Base-by-base conservation (phyloP, 1,284 basidiomycete species). In the Lignosus rhinocerotis region DNA sequence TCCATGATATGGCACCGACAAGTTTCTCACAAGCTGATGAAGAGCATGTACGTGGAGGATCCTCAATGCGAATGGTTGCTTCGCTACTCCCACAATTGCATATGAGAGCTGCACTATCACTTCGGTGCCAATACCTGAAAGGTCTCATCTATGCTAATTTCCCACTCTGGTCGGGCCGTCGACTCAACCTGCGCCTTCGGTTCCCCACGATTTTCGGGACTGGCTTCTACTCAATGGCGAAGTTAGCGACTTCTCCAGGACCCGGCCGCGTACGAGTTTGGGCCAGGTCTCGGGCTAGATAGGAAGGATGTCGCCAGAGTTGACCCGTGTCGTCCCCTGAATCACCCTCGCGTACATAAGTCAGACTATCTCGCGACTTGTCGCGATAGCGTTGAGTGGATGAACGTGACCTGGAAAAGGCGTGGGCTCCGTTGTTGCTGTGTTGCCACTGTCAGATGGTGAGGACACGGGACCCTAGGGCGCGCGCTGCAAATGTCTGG, bases 341-440 rank as follows among this genome's bases (percentile, higher is more conserved):
- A 33, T n/a, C 31, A 34, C 54, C 16, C 44, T 46, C 50, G 53
- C 58, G 21, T 25, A 31, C 34, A 39, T 33, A 12, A 7, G 36
- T 19, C 21, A 36, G 10, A 33, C 33, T 21, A 51, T 58, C 55
- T 59, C 51, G 57, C 60, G 62, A 39, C 55, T 55, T 58, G 43
- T 14, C 32, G 49, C 33, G 44, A 42, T 34, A 48, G 48, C 47
- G 51, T 52, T 44, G 57, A 31, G 50, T 31, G 45, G 46, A 30
- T 49, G 38, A 61, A 61, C 62, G 62, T 64, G 62, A 64, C 53
- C 55, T 12, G 25, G 8, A 46, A 59, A 58, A 57, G 59, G 14
- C 42, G 33, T 38, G 46, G 50, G 53, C 36, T 46, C 33, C 42
- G 52, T 51, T 41, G 33, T 46, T 55, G 59, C 57, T 45, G 59